phyloP scores from a whole-genome alignment of 192 early-diverging fungal genomes.

The Jimgerdemannia flammicorona region DNA sequence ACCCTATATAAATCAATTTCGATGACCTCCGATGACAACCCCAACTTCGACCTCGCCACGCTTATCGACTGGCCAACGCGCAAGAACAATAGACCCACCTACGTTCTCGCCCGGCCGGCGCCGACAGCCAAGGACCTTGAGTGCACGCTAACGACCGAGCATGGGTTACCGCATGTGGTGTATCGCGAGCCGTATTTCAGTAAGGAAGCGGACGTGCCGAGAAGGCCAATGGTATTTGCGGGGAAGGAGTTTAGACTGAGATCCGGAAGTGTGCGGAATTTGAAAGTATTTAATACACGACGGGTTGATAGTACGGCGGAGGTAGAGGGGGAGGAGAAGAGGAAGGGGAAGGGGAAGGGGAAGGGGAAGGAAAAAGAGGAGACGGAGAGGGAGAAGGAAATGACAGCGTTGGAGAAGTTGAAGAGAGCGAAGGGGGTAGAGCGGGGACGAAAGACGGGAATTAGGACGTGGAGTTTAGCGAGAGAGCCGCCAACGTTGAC shows the following conservation, averaged over 20 bases:
- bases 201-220: slow-evolving; percentile 54
- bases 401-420: neutral
- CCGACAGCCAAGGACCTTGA: slow-evolving; percentile 38
- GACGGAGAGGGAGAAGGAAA: neutral
- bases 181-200: slow-evolving; percentile 62
- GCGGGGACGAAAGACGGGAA: neutral
- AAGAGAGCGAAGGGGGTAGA: neutral
- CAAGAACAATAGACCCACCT: slow-evolving; percentile 1
- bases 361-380: neutral
- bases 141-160: slow-evolving; percentile 16
- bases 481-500: slow-evolving; percentile 34
- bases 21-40: neutral
- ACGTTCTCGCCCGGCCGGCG: slow-evolving; percentile 24
- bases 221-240: slow-evolving; percentile 45
- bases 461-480: slow-evolving; percentile 30
- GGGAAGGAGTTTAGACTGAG: slow-evolving; percentile 55
- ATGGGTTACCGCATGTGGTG: slow-evolving; percentile 13
- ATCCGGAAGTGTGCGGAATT: slow-evolving; percentile 17
- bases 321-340: neutral
- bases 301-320: neutral
- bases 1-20: too few species aligned
- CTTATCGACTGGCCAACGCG: neutral
- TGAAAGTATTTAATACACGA: slow-evolving; percentile 14
- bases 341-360: slow-evolving; percentile 19
- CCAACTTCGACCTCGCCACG: neutral